Evolutionary conservation across 257 asterid genomes (phyloP).

Genomic region (Cordia subcordata): DNA sequence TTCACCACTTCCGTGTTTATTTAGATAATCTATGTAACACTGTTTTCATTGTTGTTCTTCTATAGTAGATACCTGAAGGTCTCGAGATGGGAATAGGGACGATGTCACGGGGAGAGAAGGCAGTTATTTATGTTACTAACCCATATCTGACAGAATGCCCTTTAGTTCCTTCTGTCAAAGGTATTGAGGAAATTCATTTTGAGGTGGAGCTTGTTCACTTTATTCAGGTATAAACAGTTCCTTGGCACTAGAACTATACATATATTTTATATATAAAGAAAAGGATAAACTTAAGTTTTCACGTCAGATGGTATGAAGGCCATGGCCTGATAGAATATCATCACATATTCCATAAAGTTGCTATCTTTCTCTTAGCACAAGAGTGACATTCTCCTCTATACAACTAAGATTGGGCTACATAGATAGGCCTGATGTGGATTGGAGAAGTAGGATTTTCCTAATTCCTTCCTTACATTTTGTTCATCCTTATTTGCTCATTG

Average conservation of each 20-base stretch:
- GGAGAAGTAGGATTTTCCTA: too few relatives aligned
- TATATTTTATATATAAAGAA: too few relatives aligned
- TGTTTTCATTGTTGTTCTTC: constrained; percentile 12
- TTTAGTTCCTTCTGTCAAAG: constrained; percentile 52
- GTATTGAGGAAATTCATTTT: constrained; percentile 69
- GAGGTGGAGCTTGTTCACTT: constrained; percentile 90
- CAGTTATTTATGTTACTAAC: constrained; percentile 60
- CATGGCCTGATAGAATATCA: too few relatives aligned
- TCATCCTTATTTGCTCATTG: neutral
- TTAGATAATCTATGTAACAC: too few relatives aligned
- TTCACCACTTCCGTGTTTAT: neutral
- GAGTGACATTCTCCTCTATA: too few relatives aligned
- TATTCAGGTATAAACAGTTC: constrained; percentile 56
- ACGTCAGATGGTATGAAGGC: too few relatives aligned
- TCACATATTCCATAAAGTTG: too few relatives aligned
- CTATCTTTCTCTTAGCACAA: too few relatives aligned
- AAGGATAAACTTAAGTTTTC: too few relatives aligned
- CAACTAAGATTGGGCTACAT: too few relatives aligned
- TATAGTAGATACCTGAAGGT: constrained; percentile 74
- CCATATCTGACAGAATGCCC: constrained; percentile 55
- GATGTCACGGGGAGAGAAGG: constrained; percentile 87
- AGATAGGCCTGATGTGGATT: neutral
- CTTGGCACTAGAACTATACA: neutral
- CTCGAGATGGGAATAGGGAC: constrained; percentile 95
- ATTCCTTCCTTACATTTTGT: neutral